These are phyloP conservation scores for Scenedesmus sp. DNA, from an alignment of 163 green algal species.

Conservation along the genomic window DNA sequence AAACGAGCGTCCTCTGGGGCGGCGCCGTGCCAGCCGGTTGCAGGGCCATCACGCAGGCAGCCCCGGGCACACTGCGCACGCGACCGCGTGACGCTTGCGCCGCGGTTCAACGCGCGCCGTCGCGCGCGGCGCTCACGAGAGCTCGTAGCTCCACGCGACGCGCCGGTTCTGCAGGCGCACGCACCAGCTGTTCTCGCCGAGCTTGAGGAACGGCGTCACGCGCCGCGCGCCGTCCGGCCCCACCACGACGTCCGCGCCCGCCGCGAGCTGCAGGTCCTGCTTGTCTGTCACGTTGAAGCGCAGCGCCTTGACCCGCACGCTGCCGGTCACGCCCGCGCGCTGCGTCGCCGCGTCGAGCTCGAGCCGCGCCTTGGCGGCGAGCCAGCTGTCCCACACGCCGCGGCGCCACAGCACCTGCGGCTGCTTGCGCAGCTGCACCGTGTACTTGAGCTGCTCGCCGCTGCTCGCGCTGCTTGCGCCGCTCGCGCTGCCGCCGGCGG, in stretches of 20 bases:
- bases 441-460: slow-evolving; percentile 13
- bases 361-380: slow-evolving; percentile 16
- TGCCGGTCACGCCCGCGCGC: neutral
- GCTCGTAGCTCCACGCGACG: slow-evolving; percentile 33
- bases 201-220: slow-evolving; percentile 27
- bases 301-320: slow-evolving; percentile 29
- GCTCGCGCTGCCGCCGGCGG: neutral
- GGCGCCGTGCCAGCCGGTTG: no score
- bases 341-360: slow-evolving; percentile 12
- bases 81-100: no score
- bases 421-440: slow-evolving; percentile 34
- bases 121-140: no score
- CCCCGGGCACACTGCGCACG: no score
- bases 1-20: no score
- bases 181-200: slow-evolving; percentile 38
- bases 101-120: no score
- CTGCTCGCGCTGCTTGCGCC: slow-evolving; percentile 11
- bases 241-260: neutral
- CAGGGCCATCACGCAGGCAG: no score
- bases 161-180: neutral
- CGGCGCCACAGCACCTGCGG: slow-evolving; percentile 26
- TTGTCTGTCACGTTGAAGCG: slow-evolving; percentile 34
- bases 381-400: slow-evolving; percentile 40
- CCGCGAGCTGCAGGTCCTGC: slow-evolving; percentile 31
- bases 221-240: neutral